phyloP scores from a whole-genome alignment of 805 yeast species.

The Saturnispora saitoi region DNA sequence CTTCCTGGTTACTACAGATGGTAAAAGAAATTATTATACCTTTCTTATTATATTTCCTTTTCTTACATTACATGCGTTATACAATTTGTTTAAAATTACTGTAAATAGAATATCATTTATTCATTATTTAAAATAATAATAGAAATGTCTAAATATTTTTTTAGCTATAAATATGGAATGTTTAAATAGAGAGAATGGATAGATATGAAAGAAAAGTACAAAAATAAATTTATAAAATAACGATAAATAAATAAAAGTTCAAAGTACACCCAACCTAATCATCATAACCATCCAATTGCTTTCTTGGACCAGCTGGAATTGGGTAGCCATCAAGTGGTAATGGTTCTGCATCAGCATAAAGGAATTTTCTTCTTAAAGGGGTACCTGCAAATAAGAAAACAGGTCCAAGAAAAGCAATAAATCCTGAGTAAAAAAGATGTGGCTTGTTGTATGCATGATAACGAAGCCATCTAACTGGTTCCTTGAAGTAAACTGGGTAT shows the following conservation, averaged over 20 bases:
- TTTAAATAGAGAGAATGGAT: neutral
- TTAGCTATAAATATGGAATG: neutral
- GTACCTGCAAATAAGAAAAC: constrained; percentile 48
- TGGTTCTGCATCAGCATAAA: constrained; percentile 57
- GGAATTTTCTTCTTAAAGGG: constrained; percentile 61
- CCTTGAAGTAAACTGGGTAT: constrained; percentile 49
- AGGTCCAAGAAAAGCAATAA: constrained; percentile 62
- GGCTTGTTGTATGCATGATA: constrained; percentile 72
- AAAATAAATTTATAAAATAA: neutral
- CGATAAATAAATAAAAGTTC: neutral
- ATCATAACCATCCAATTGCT: constrained; percentile 44
- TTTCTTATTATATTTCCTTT: no score
- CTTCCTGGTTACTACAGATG: constrained; percentile 48
- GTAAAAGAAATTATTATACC: constrained; percentile 24
- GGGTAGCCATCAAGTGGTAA: constrained; percentile 52
- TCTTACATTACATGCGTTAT: neutral
- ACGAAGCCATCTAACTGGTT: constrained; percentile 63
- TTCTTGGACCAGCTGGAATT: constrained; percentile 48
- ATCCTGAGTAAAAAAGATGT: constrained; percentile 57
- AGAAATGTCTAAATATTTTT: no score
- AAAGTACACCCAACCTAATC: constrained; percentile 27
- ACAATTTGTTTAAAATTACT: neutral
- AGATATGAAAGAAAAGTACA: neutral
- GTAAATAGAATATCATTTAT: neutral
- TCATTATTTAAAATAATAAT: no score